Conservation (phyloP, 306 rosid species). For the Quercus cerris region DNA sequence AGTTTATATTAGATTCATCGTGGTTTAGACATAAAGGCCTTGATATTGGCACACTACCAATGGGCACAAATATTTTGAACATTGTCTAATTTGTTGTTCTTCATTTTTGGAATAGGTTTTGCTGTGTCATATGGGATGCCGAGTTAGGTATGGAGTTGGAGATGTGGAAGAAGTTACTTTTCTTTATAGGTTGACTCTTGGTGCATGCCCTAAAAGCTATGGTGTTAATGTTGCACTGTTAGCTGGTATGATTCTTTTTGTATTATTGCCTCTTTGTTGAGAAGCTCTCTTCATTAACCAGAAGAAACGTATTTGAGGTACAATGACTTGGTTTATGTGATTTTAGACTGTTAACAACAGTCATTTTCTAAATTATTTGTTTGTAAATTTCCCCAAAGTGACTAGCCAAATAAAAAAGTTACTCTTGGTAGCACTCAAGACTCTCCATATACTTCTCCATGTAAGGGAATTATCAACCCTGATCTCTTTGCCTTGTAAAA, state of each 20-base stretch:
- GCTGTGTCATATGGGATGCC: conserved; percentile 92
- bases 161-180: conserved; percentile 89
- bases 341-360: too few species aligned
- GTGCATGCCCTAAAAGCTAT: conserved; percentile 97
- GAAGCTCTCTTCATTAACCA: not conserved
- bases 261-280: not conserved
- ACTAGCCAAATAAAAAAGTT: too few species aligned
- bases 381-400: too few species aligned
- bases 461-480: too few species aligned
- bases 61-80: not conserved
- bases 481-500: too few species aligned
- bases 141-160: conserved; percentile 65
- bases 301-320: too few species aligned
- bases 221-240: conserved; percentile 89
- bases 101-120: conserved; percentile 53
- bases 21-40: not conserved
- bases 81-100: conserved; percentile 17
- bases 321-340: too few species aligned
- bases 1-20: not conserved
- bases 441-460: too few species aligned
- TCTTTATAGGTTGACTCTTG: conserved; percentile 74
- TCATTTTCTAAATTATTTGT: too few species aligned
- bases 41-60: not conserved
- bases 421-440: too few species aligned
- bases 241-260: conserved; percentile 62